Evolutionary conservation across 257 asterid species (phyloP).

Genomic region (Solanum etuberosum): DNA sequence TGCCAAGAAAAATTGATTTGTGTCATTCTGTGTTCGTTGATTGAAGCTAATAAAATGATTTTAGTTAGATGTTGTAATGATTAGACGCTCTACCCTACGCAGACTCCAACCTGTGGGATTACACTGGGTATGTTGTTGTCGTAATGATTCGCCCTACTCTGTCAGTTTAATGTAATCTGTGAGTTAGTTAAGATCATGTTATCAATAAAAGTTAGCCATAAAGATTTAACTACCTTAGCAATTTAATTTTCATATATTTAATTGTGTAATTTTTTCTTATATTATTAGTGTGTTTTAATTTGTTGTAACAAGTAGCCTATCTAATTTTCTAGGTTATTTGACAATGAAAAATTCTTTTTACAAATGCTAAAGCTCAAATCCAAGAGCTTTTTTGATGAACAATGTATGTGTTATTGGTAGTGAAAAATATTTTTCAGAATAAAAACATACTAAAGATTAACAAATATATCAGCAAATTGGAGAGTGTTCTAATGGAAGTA

Average conservation of each 20-base stretch:
- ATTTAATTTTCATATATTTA: not conserved
- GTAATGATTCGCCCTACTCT: not conserved
- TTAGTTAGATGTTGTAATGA: not conserved
- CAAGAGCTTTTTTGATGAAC: not conserved
- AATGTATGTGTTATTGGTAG: too few species aligned
- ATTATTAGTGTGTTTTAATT: not conserved
- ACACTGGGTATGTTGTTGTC: fast-evolving
- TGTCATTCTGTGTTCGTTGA: not conserved
- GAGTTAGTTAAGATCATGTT: not conserved
- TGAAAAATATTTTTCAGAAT: not conserved
- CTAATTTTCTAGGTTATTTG: not conserved
- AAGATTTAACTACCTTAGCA: not conserved
- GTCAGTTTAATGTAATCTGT: not conserved
- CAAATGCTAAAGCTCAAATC: not conserved
- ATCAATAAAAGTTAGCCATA: not conserved
- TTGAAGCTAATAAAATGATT: not conserved
- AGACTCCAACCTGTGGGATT: not conserved
- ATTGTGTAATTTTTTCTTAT: not conserved
- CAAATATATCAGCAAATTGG: too few species aligned
- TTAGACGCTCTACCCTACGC: not conserved
- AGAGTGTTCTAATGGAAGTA: too few species aligned
- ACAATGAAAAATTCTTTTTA: not conserved
- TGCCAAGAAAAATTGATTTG: conserved; percentile 52
- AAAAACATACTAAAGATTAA: not conserved
- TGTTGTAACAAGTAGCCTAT: not conserved